Base-by-base conservation (phyloP, 257 asterid species). In the Solanum megistacrolobum region DNA sequence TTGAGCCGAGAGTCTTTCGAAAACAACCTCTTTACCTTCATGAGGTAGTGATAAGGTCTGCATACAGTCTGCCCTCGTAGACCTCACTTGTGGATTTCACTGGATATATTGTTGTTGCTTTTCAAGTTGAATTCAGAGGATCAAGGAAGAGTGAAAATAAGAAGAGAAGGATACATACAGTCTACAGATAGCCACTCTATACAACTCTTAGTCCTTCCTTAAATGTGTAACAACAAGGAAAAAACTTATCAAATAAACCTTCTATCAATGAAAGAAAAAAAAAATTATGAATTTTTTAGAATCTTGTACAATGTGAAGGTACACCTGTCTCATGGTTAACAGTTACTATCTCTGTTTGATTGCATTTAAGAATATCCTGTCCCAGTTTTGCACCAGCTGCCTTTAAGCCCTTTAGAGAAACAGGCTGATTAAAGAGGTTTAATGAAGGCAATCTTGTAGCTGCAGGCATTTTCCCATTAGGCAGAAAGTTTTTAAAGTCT, bases 381-480 rank as follows among this genome's bases (percentile, higher is more conserved):
- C 94, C 92, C 60, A 97, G 34, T 86, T 94, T 97, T 0, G 99
- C 99, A 32, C 99, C 99, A 0, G 98, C 99, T 1, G 96, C 95
- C 90, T 95, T 97, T 91, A 97, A 65, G 0, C 99, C 99, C 69
- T 94, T 96, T 38, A 96, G 83, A 16, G 99, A 97, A 92, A 96
- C 91, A 0, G 98, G 95, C 87, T 94, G 99, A 14, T 97, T 96
- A 55, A 97, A 97, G 2, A 97, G 94, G 89, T 95, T 97, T 89
- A 97, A 66, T 0, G 96, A 91, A 4, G 99, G 98, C 88, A 97
- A 58, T 93, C 91, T 97, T 1, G 98, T 92, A 25, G 98, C 98
- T 2, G 98, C 92, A 3, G 99, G 99, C 89, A 97, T 48, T 86
- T 96, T 97, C 83, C 94, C 98, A 86, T 89, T 94, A 11, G 98